A percentile compares a stretch with the other conserved stretches of the same genome.
phyloP scores from a whole-genome alignment of 2,329 filamentous ascomycete genomes.

The Penicillium corylophilum region DNA sequence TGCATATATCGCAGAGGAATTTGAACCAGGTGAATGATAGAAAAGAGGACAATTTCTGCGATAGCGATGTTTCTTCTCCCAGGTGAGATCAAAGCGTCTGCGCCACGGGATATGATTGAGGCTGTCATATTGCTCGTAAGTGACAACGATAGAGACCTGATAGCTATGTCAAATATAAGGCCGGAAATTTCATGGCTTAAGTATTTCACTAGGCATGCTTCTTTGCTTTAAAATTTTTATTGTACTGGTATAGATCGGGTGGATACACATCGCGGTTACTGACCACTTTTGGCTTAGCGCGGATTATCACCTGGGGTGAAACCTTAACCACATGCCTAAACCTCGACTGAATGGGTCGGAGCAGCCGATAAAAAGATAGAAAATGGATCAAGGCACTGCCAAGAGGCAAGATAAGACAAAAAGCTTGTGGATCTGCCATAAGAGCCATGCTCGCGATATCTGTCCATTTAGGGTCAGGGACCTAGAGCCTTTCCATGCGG shows the following conservation, averaged over 20 bases:
- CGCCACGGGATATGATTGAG: neutral
- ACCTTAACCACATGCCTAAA: neutral
- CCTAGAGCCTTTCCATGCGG: neutral
- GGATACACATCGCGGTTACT: constrained; percentile 24
- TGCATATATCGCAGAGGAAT: constrained; percentile 24
- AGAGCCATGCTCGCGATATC: neutral
- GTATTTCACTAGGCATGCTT: neutral
- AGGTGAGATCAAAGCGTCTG: constrained; percentile 4
- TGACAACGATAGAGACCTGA: neutral
- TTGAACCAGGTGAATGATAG: constrained; percentile 21
- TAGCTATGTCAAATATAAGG: neutral
- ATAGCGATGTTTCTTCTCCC: constrained; percentile 21
- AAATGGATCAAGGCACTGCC: neutral
- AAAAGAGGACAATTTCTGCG: constrained; percentile 26
- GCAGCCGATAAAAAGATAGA: neutral
- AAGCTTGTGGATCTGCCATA: neutral
- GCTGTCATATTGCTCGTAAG: constrained; percentile 2
- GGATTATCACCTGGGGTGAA: neutral
- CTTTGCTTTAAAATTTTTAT: neutral
- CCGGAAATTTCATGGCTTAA: neutral
- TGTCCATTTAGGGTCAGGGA: neutral
- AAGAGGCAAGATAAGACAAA: neutral
- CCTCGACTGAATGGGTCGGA: neutral
- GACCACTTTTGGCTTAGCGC: constrained; percentile 29
- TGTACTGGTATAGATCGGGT: constrained; percentile 3